phyloP scores from a whole-genome alignment of 1,284 basidiomycete genomes.

The Stygiomarasmius scandens region DNA sequence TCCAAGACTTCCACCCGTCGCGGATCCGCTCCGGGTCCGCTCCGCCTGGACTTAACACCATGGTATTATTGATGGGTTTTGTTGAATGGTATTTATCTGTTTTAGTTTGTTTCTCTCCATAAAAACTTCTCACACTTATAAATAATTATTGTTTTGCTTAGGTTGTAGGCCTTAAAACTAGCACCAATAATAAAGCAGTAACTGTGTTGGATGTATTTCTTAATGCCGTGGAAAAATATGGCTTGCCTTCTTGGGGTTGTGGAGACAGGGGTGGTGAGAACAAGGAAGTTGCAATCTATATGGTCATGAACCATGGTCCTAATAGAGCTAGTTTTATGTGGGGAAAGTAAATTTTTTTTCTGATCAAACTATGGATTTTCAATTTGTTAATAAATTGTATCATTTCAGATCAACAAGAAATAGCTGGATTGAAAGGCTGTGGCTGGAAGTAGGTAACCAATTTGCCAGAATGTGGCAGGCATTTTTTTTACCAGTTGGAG shows the following conservation, averaged over 20 bases:
- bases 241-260: conserved; percentile 35
- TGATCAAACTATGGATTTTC: not conserved
- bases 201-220: conserved; percentile 42
- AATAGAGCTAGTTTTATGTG: conserved; percentile 35
- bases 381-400: not conserved
- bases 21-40: too few relatives aligned
- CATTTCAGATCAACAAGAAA: conserved; percentile 34
- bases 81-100: not conserved
- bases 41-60: too few relatives aligned
- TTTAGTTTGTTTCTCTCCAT: conserved; percentile 1
- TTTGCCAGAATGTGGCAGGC: conserved; percentile 41
- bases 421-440: conserved; percentile 43
- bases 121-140: not conserved
- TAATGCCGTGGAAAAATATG: conserved; percentile 29
- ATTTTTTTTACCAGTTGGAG: conserved; percentile 44
- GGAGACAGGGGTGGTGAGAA: conserved; percentile 46
- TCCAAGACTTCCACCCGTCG: too few relatives aligned
- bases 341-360: conserved; percentile 32
- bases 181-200: conserved; percentile 38
- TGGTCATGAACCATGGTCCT: conserved; percentile 29
- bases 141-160: conserved; percentile 13
- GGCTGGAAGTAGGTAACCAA: conserved; percentile 44
- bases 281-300: conserved; percentile 27
- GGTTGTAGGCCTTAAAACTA: conserved; percentile 36
- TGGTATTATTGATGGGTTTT: too few relatives aligned